A percentile compares a stretch with the other conserved stretches of the same genome.
phyloP scores from a whole-genome alignment of 202 grass and related monocot genomes.

The Zizania palustris region DNA sequence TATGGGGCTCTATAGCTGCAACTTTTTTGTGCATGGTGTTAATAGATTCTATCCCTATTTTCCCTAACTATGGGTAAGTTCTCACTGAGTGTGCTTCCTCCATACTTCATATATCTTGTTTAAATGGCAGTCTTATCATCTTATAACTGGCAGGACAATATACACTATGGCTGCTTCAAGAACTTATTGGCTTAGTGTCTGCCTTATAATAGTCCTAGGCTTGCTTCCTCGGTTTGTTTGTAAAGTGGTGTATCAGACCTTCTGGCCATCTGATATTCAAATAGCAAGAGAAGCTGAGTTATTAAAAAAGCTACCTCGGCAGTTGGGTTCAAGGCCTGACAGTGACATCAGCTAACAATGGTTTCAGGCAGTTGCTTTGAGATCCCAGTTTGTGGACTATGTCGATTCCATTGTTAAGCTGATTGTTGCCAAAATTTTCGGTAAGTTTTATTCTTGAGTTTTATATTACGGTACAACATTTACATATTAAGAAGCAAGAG shows the following conservation, averaged over 20 bases:
- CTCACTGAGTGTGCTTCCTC: conserved; percentile 12
- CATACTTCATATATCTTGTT: conserved; percentile 24
- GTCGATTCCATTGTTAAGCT: conserved; percentile 45
- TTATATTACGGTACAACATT: not conserved
- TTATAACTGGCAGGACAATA: conserved; percentile 79
- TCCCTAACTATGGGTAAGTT: conserved; percentile 95
- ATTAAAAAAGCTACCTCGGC: conserved; percentile 69
- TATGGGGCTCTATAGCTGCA: conserved; percentile 94
- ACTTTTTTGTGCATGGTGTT: conserved; percentile 99
- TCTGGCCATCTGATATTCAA: conserved; percentile 99
- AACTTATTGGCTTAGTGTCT: conserved; percentile 90
- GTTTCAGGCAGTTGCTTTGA: conserved; percentile 47
- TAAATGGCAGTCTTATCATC: conserved; percentile 33
- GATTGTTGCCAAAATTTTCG: conserved; percentile 46
- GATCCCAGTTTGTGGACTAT: conserved; percentile 23
- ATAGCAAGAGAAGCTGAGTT: conserved; percentile 98
- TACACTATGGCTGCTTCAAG: conserved; percentile 80
- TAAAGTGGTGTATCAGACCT: conserved; percentile 94
- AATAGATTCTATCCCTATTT: conserved; percentile 95
- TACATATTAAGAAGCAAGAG: not conserved
- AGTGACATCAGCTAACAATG: conserved; percentile 65
- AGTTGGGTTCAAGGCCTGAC: conserved; percentile 57
- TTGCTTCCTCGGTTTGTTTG: conserved; percentile 94
- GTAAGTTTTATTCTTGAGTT: conserved; percentile 40
- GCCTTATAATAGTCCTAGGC: conserved; percentile 88